A percentile compares a stretch with the other conserved stretches of the same genome.
Evolutionary conservation across 352 stramenopile genomes (phyloP).

Genomic region (Phytopythium vexans): DNA sequence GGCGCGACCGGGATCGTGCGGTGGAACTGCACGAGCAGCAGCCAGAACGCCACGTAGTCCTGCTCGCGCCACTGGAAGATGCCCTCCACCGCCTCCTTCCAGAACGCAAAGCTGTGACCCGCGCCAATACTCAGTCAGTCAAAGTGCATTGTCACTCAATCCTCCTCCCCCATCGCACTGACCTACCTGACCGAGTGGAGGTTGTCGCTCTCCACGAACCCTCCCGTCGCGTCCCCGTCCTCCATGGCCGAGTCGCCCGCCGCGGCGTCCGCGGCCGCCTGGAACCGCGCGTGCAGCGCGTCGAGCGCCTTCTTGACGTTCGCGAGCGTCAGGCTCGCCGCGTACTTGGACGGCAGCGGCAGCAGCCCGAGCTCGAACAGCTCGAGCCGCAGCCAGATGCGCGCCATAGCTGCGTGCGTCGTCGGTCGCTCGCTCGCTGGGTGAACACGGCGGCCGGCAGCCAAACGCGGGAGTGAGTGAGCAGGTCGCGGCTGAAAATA

Average conservation of each 20-base stretch:
- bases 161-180: background rate
- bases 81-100: slow-evolving; percentile 52
- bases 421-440: slow-evolving; percentile 4
- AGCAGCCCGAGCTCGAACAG: slow-evolving; percentile 84
- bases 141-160: background rate
- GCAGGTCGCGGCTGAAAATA: too few species aligned
- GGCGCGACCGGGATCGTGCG: slow-evolving; percentile 54
- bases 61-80: slow-evolving; percentile 81
- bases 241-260: slow-evolving; percentile 46
- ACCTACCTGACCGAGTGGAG: slow-evolving; percentile 29
- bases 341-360: slow-evolving; percentile 68
- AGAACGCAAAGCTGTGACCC: slow-evolving; percentile 41
- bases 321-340: slow-evolving; percentile 50
- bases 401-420: slow-evolving; percentile 36
- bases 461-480: too few species aligned
- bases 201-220: slow-evolving; percentile 65
- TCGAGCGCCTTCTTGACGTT: slow-evolving; percentile 65
- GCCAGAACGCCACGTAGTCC: slow-evolving; percentile 81
- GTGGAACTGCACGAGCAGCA: slow-evolving; percentile 76
- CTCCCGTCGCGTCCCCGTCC: slow-evolving; percentile 10
- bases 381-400: slow-evolving; percentile 81
- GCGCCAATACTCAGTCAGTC: background rate
- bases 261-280: slow-evolving; percentile 12
- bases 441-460: too few species aligned
- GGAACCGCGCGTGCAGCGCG: slow-evolving; percentile 47